Conservation (phyloP, 495 filamentous ascomycete genomes). For the Hypoxylon perforatum region DNA sequence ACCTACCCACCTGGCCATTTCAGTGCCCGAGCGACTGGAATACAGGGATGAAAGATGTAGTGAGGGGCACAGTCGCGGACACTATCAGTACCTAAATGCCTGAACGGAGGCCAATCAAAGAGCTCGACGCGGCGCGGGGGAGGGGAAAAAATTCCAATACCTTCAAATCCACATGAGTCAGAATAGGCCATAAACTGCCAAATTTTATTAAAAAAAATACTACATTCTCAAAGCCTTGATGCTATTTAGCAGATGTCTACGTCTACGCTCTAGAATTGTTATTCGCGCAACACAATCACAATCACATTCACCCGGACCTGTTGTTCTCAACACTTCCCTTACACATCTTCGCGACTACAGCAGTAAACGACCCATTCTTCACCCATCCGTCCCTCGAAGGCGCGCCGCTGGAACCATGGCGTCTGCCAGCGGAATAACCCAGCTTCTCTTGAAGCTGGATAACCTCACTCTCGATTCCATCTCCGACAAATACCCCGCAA, state of each 20-base stretch:
- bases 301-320: conserved; percentile 4
- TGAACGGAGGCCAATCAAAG: conserved; percentile 25
- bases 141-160: conserved; percentile 36
- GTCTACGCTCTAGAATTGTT: conserved; percentile 14
- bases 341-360: conserved; percentile 21
- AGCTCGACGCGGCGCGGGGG: conserved; percentile 17
- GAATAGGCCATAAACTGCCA: conserved; percentile 2
- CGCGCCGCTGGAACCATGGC: conserved; percentile 43
- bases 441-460: conserved; percentile 53
- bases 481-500: conserved; percentile 61
- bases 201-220: conserved; percentile 7
- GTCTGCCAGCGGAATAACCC: conserved; percentile 42
- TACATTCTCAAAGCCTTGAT: conserved; percentile 21
- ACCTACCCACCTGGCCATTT: no score
- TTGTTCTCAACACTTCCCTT: conserved; percentile 17
- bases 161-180: conserved; percentile 28
- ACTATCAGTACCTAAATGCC: not conserved
- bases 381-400: conserved; percentile 23
- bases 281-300: conserved; percentile 5
- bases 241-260: conserved; percentile 13
- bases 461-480: conserved; percentile 52
- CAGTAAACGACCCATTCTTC: not conserved
- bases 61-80: no score
- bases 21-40: no score
- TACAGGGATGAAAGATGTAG: no score